phyloP scores from a whole-genome alignment of 345 rosid genomes.

The Kernera saxatilis region DNA sequence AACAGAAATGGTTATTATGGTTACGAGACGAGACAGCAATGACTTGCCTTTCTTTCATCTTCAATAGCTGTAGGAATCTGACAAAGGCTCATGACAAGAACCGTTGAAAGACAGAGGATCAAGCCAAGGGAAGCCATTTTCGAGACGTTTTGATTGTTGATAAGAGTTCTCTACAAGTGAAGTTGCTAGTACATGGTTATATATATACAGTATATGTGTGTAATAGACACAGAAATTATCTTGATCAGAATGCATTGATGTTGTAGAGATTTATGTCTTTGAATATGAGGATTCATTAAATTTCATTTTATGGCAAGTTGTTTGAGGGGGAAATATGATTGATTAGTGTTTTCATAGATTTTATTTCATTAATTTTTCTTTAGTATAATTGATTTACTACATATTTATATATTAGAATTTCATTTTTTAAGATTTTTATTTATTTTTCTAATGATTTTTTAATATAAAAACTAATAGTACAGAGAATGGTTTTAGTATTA shows the following conservation, averaged over 20 bases:
- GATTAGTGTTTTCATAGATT: background rate
- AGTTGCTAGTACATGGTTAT: background rate
- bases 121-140: constrained; percentile 14
- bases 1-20: background rate
- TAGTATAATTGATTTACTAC: background rate
- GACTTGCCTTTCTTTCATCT: constrained; percentile 16
- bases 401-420: background rate
- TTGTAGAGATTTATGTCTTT: background rate
- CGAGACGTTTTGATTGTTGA: background rate
- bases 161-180: background rate
- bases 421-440: background rate
- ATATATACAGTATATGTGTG: background rate
- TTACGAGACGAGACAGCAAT: background rate
- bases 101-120: background rate
- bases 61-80: constrained; percentile 6
- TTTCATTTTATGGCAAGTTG: background rate
- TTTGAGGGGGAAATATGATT: background rate
- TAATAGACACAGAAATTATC: background rate
- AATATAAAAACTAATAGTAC: background rate
- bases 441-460: background rate
- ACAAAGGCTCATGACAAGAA: constrained; percentile 9
- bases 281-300: background rate
- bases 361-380: background rate
- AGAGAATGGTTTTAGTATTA: background rate
- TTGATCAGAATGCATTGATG: background rate